Base-by-base conservation (phyloP, 2,329 filamentous ascomycete species). In the Exophiala bonariae region DNA sequence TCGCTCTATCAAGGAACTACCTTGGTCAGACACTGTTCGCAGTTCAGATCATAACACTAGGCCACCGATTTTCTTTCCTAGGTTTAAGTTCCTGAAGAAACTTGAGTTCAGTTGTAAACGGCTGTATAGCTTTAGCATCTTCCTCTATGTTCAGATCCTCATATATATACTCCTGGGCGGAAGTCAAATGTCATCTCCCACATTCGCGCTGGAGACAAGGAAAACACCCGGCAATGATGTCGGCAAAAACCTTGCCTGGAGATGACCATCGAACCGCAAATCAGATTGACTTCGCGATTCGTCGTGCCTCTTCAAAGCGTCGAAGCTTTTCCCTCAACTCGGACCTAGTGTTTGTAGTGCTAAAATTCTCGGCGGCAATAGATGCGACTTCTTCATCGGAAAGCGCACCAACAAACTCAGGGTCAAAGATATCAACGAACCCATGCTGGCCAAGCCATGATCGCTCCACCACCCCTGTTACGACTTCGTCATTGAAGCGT, bases 401-500 rank as follows among this genome's bases (percentile, higher is more conserved):
- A 9, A 41, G 39, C 16, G 6, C 9, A 4, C 35, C 9, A 17
- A 38, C 17, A 38, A 38, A 9, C 6, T 38, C 35, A 20, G 14
- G 20, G 11, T 41, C 39, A 17, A 41, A 41, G 10, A 41, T 16
- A 3, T 3, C 39, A 3, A 41, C 22, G 16, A 41, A 41, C 10
- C 39, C 39, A 31, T 8, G 3, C n/a, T 14, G 39, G 8, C 39
- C 39, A 5, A 41, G 39, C 39, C 39, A 41, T n/a, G 16, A 30
- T 17, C 39, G 17, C n/a, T 78, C 74, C 2, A 79, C 67, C 0
- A 74, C 79, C 52, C 86, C 82, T 49, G 76, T 74, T 56, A 72
- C 81, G 2, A 89, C 63, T 3, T 72, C 76, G 55, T 88, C 84
- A 2, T 85, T 73, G 47, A 87, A 85, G 0, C 81, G 75, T 58